These are phyloP conservation scores for Polymyxa betae DNA, from an alignment of 208 protist genomes.

Conservation along the genomic window DNA sequence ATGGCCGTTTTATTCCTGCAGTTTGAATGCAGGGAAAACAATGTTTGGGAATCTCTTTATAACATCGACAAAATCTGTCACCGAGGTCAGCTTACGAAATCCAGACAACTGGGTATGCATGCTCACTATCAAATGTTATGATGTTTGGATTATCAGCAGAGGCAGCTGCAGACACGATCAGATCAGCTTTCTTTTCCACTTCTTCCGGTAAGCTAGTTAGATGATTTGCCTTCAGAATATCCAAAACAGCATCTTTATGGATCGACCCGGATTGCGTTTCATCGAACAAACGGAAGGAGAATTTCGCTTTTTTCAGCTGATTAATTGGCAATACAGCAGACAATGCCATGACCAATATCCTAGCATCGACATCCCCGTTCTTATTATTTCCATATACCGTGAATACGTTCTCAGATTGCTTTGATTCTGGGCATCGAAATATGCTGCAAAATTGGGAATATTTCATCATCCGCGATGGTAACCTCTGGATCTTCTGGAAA, in stretches of 20 bases:
- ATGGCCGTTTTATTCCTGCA: conserved; percentile 9
- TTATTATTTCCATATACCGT: conserved; percentile 45
- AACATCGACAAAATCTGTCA: conserved; percentile 39
- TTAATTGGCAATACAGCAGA: conserved; percentile 29
- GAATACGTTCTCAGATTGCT: conserved; percentile 9
- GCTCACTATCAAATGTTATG: conserved; percentile 48
- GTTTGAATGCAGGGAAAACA: conserved; percentile 47
- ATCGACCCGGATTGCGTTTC: background rate
- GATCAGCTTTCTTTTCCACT: conserved; percentile 39
- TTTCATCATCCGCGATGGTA: background rate
- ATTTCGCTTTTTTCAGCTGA: conserved; percentile 49
- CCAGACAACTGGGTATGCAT: background rate
- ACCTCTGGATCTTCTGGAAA: conserved; percentile 44
- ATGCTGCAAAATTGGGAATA: conserved; percentile 47
- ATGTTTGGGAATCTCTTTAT: conserved; percentile 48
- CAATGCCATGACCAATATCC: conserved; percentile 30
- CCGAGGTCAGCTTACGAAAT: background rate
- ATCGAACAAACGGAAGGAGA: conserved; percentile 43
- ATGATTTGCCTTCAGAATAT: conserved; percentile 47
- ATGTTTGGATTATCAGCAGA: background rate
- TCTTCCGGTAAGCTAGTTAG: background rate
- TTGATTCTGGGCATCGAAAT: conserved; percentile 23
- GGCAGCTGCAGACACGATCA: conserved; percentile 37
- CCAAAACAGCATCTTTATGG: background rate
- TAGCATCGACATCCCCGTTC: conserved; percentile 23